Evolutionary conservation across 257 asterid genomes (phyloP), one percentile per base, ranked within the genome.

Genomic region (Capsicum pubescens): DNA sequence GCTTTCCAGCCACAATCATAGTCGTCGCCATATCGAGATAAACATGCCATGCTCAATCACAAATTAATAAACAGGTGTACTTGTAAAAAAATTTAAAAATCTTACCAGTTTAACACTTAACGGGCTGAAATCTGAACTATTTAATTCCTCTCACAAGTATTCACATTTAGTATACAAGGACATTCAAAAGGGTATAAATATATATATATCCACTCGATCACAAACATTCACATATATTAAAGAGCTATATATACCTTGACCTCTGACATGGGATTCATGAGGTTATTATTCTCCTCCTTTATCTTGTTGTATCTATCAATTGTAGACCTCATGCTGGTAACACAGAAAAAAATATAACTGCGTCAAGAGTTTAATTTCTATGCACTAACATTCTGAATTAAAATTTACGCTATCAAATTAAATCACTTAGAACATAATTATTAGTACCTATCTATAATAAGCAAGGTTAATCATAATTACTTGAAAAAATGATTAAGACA

Each of bases 291-390:
- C 87, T 64, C 87, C 42, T 79, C 87, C 67, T 84, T 84, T 66
- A 56, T 67, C 46, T 84, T 79, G 60, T 79, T 64, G 87, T 79
- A 84, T 64, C 87, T 36, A 35, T 79, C 87, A 79, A 84, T 84
- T 42, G 71, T 61, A 21, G 87, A 79, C 32, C 52, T 84, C 87
- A 84, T 84, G 81, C 87, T 79, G 67, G n/a, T 10, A 50, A 26
- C 54, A 16, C 4, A 5, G 1, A n/a, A 35, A 83, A 83, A 35
- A 19, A 76, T 26, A 76, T 6, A 48, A 50, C 6, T 9, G 15
- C 39, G 78, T 71, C 78, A 69, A 69, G 32, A 42, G 13, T n/a
- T 16, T 42, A 69, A 42, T 6, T 44, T 44, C 56, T 44, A 32
- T n/a, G 44, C 59, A 71, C 12, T n/a, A 46, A 46, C 17, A 2